Conservation (phyloP, 2,329 filamentous ascomycete species). For the Beauveria rudraprayagi region DNA sequence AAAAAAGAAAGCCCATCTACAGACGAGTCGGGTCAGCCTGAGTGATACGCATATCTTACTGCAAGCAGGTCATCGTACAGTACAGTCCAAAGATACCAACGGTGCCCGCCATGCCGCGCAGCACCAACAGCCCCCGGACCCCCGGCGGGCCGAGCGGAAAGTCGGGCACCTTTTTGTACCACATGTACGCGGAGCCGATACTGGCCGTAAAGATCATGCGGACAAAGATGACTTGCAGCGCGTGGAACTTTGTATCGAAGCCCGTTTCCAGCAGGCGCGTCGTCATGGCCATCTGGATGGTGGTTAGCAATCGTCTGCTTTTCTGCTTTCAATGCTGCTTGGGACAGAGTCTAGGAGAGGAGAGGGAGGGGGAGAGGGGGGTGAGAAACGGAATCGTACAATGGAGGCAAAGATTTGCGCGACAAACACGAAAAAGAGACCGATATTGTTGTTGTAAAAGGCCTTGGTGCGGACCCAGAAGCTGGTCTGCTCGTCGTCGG, state of each 20-base stretch:
- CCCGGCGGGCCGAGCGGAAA: constrained; percentile 59
- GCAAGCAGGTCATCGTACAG: constrained; percentile 19
- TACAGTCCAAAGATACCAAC: constrained; percentile 58
- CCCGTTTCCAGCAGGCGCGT: constrained; percentile 28
- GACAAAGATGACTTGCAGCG: constrained; percentile 35
- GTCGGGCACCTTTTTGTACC: constrained; percentile 40
- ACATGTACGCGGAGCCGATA: constrained; percentile 32
- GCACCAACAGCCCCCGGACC: constrained; percentile 53
- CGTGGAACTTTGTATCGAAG: constrained; percentile 30
- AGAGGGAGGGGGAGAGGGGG: no score
- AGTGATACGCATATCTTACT: no score
- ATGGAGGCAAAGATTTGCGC: constrained; percentile 34
- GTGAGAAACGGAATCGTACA: constrained; percentile 18
- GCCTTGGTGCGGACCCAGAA: constrained; percentile 14
- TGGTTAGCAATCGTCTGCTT: background rate
- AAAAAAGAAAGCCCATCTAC: constrained; percentile 51
- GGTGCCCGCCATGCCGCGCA: constrained; percentile 55
- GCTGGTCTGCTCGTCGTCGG: background rate
- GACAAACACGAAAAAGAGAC: constrained; percentile 31
- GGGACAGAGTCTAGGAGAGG: background rate
- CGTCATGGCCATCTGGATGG: constrained; percentile 31
- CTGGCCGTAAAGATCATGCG: constrained; percentile 31
- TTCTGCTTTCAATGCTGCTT: background rate
- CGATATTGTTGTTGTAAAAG: constrained; percentile 41
- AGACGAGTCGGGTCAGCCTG: background rate